Evolutionary conservation across 768 basidiomycete genomes (phyloP), one percentile per base, ranked within the genome.

Genomic region (Auricularia auricula-judae): DNA sequence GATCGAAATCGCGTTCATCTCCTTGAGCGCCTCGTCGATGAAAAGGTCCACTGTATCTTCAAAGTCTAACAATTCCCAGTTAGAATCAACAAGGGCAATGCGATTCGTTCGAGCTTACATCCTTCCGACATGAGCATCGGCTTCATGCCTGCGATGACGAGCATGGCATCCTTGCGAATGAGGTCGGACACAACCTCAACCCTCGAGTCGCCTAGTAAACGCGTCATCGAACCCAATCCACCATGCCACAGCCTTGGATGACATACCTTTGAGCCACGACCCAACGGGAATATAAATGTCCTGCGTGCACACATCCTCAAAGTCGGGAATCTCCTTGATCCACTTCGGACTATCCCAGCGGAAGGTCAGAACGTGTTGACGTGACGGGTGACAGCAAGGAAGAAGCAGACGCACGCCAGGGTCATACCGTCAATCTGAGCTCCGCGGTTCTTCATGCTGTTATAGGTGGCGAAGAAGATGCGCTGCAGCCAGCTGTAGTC

Each of bases 201-300:
- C 11, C 67, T 65, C 3, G 70, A 67, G 62, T 71, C 70, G 16
- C 62, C 73, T 74, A 29, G 12, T 0, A 10, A 51, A 51, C 0
- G 56, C 39, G 29, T 59, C 14, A 56, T 0, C 54, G 33, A 0
- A 11, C 3, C 16, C 3, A 21, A 1, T 34, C 8, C 21, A 47
- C 65, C 12, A 66, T 54, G 3, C 36, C 53, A 43, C n/a, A n/a
- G 23, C 61, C 16, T 43, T 21, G 34, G 16, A n/a, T 47, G 2
- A 64, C 70, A 47, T 64, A 74, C 74, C 65, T 62, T 71, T 70
- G 8, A 66, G 63, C 74, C 74, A 75, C 4, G 74, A 73, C 0
- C 74, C 73, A 18, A 75, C 69, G 23, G 74, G 74, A 42, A 75
- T 70, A 54, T 70, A 75, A n/a, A 70, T 67, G 54, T 75, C 74